Evolutionary conservation across 2,329 filamentous ascomycete species (phyloP), one percentile per base, ranked within the genome.

Genomic region (Nemania sp.): DNA sequence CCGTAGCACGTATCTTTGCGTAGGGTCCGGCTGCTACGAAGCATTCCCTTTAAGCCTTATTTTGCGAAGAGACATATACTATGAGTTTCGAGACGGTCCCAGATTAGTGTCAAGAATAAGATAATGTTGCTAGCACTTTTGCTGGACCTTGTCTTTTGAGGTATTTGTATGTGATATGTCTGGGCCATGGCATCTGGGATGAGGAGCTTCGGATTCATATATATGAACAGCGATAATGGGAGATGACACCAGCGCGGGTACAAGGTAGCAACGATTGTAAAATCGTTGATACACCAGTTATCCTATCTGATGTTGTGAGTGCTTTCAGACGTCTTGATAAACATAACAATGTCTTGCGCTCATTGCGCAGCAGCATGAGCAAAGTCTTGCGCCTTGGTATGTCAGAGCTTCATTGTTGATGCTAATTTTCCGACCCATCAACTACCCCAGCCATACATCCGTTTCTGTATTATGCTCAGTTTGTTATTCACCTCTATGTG

Each of bases 31-130:
- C 54, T 9, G 64, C 65, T 29, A 66, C 64, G 17, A 57, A 66
- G 17, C 59, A 50, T 2, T 55, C 55, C 20, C 25, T 17, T 37
- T 54, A 53, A 11, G 53, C 43, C 9, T 66, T 35, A 10, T 65
- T 63, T 18, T 59, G 62, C 64, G 62, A 66, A 37, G 65, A 45
- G 5, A 63, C 39, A 25, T 60, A 66, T 60, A 66, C 18, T 65
- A 54, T 5, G 54, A 43, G 2, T 2, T n/a, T 11, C 35, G 57
- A 18, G 61, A 47, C n/a, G n/a, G n/a, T n/a, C n/a, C n/a, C n/a
- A n/a, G n/a, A n/a, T n/a, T n/a, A n/a, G n/a, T n/a, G n/a, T n/a
- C n/a, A n/a, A n/a, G n/a, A n/a, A n/a, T n/a, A n/a, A n/a, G n/a
- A n/a, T n/a, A n/a, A n/a, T n/a, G n/a, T n/a, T n/a, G n/a, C n/a